Evolutionary conservation across 2,329 filamentous ascomycete genomes (phyloP), one percentile per base, ranked within the genome.

Genomic region (Pseudogymnoascus sp.): DNA sequence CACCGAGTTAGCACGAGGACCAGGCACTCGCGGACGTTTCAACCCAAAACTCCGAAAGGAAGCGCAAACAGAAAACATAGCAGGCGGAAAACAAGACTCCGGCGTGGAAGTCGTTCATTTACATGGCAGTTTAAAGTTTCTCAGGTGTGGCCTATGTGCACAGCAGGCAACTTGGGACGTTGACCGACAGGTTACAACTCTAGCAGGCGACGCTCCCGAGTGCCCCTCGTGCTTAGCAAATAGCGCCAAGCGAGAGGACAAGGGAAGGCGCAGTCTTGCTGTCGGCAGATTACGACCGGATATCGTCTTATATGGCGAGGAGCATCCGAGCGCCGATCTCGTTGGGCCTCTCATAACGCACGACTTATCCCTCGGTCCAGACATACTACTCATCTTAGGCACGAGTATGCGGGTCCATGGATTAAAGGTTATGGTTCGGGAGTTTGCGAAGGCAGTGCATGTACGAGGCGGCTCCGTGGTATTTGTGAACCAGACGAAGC

Each of bases 251-350:
- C 79, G 88, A 34, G 81, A 86, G 67, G 85, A 86, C 65, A 82
- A 78, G 60, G 88, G 88, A 11, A 89, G 89, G 70, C 81, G 88
- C 64, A 85, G 84, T 0, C 77, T 89, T 5, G 85, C 86, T 3
- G 82, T 90, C 2, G 88, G 88, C 36, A 86, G 86, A 65, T 77
- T 91, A 16, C 79, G 88, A 40, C 88, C 88, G 0, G 87, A 91
- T 69, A 89, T 91, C 69, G 88, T 91, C 1, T 77, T 91, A 0
- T 91, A 90, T 69, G 88, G 88, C 21, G 88, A 91, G 71, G 87
- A 90, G 61, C 87, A 91, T 68, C 88, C 88, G 0, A 83, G 83
- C 34, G 84, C 85, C 1, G 84, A 89, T 64, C 78, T 88, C 4
- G 88, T 91, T 66, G 86, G 85, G 21, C 84, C 84, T 1, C 82